Percentiles rank a stretch among this genome's conserved stretches.
These are phyloP conservation scores for Hymenoscyphus salicellus DNA, from an alignment of 2,329 filamentous ascomycete species.

Conservation along the genomic window DNA sequence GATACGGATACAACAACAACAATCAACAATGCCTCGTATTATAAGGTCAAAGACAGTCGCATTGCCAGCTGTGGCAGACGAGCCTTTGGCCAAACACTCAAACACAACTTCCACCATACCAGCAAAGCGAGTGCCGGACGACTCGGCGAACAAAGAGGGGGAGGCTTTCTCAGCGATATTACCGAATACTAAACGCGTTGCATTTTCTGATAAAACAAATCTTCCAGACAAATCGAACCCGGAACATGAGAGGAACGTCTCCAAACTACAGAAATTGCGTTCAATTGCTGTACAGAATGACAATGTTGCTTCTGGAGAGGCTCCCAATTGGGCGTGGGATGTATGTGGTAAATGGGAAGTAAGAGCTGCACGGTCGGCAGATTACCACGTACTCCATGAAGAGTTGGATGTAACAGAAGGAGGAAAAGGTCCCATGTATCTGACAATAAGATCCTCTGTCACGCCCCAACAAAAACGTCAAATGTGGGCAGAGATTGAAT, in stretches of 20 bases:
- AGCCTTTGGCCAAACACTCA: background rate
- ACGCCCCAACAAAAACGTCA: background rate
- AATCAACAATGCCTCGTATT: background rate
- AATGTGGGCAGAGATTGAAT: constrained; percentile 13
- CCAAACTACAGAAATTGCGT: background rate
- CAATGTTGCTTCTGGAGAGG: background rate
- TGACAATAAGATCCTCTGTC: background rate
- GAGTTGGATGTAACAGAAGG: background rate
- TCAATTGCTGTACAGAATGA: too few species aligned
- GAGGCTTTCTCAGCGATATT: background rate
- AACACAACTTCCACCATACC: background rate
- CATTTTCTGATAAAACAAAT: background rate
- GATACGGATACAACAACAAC: background rate
- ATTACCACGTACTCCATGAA: background rate
- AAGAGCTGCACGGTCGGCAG: background rate
- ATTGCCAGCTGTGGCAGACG: background rate
- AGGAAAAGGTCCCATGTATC: background rate
- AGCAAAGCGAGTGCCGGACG: background rate
- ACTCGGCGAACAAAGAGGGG: background rate
- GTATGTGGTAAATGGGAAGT: background rate
- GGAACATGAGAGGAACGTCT: background rate
- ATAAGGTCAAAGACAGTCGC: background rate
- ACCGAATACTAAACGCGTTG: background rate
- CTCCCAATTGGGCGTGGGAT: background rate
- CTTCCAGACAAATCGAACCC: background rate